Conservation (phyloP, 1,284 basidiomycete genomes). For the Marasmius tenuissimus region DNA sequence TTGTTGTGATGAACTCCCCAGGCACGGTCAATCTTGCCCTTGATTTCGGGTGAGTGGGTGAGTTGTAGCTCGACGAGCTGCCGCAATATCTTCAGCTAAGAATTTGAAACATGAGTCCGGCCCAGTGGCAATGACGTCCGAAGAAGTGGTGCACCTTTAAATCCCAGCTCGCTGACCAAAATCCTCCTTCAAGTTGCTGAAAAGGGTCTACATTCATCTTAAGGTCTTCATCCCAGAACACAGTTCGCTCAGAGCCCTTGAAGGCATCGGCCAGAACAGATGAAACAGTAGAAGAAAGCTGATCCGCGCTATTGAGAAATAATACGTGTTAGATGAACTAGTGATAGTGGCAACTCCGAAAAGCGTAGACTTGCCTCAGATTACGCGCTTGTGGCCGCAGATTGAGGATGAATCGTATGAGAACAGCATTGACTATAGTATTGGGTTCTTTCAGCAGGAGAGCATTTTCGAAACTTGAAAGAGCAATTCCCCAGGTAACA, state of each 20-base stretch:
- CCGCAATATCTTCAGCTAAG: slow-evolving; percentile 74
- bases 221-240: slow-evolving; percentile 74
- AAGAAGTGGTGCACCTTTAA: slow-evolving; percentile 58
- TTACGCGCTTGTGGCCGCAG: slow-evolving; percentile 83
- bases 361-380: slow-evolving; percentile 62
- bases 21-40: slow-evolving; percentile 72
- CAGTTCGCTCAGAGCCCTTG: slow-evolving; percentile 67
- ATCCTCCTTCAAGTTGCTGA: slow-evolving; percentile 56
- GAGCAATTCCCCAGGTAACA: slow-evolving; percentile 17
- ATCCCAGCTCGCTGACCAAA: slow-evolving; percentile 75
- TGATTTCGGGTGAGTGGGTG: slow-evolving; percentile 62
- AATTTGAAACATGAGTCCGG: slow-evolving; percentile 3
- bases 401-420: slow-evolving; percentile 74
- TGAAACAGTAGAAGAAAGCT: slow-evolving; percentile 70
- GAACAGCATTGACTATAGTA: slow-evolving; percentile 66
- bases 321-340: slow-evolving; percentile 27
- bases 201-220: slow-evolving; percentile 73
- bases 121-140: slow-evolving; percentile 18
- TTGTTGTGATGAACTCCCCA: slow-evolving; percentile 82
- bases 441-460: slow-evolving; percentile 68
- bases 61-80: slow-evolving; percentile 80
- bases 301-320: slow-evolving; percentile 58
- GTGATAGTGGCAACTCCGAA: slow-evolving; percentile 19
- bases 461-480: slow-evolving; percentile 71
- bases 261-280: slow-evolving; percentile 67